Base-by-base conservation (phyloP, 2,329 filamentous ascomycete species). In the Karstenula rhodostoma region DNA sequence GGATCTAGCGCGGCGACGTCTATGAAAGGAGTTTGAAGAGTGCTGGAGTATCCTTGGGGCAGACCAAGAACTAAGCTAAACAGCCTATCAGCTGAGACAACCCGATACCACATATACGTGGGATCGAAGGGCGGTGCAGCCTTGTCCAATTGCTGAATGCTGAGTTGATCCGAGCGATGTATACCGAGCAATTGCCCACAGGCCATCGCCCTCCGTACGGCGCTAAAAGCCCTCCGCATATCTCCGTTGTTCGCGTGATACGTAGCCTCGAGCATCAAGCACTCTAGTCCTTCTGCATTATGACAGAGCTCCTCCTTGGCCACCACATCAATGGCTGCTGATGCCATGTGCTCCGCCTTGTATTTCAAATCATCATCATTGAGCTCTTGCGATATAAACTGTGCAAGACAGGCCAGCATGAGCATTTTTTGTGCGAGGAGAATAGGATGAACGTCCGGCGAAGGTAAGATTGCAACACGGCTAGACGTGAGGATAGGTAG, bases 191-290 rank as follows among this genome's bases (percentile, higher is more conserved):
- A 35, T 27, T 58, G 50, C 17, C 49, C 57, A 19, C 17, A 13
- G 29, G 49, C 56, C 56, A 58, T 47, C 15, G 56, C 56, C 51
- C 56, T 58, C 19, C 56, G 32, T 12, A 58, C 49, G 13, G 48
- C 25, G 12, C 37, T 47, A 17, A 58, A 53, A 27, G 56, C 56
- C 19, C 49, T 23, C 9, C 49, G 56, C 33, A 58, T 46, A 29
- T 46, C 23, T 7, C 56, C 56, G 19, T 35, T 53, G 27, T 58
- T 52, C 12, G 40, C 48, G 32, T 58, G 56, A 40, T 37, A 58
- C 47, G 49, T 53, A n/a, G 49, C 56, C 46, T 58, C 56, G 25
- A 58, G 27, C 48, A 58, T 58, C 17, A 58, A 40, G 25, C 56
- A 58, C 32, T 58, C 56, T 12, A 58, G 25, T 10, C 29, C 56